Conservation (phyloP, 1,139 yeast genomes). For the Pichia inconspicua region DNA sequence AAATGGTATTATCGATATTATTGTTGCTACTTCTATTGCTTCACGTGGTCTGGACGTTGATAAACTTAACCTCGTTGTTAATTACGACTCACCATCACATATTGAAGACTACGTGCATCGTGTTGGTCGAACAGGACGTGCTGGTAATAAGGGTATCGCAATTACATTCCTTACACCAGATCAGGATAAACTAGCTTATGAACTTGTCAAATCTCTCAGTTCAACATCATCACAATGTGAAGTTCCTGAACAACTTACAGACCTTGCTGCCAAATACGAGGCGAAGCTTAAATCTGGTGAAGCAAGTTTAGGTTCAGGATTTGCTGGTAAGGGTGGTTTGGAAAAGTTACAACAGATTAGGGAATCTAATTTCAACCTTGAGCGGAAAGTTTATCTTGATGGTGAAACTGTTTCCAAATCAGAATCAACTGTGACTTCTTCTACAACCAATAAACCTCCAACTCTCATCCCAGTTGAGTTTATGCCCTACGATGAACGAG, state of each 20-base stretch:
- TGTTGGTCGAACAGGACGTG: slow-evolving; percentile 95
- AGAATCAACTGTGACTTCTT: neutral
- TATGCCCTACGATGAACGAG: slow-evolving; percentile 50
- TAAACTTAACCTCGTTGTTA: slow-evolving; percentile 68
- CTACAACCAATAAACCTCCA: slow-evolving; percentile 3
- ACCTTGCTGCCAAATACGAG: slow-evolving; percentile 50
- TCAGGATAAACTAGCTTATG: slow-evolving; percentile 66
- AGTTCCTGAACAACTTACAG: slow-evolving; percentile 45
- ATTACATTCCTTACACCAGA: slow-evolving; percentile 58
- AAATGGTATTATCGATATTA: slow-evolving; percentile 48
- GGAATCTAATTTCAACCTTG: slow-evolving; percentile 34
- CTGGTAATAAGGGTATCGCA: slow-evolving; percentile 73
- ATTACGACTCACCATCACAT: slow-evolving; percentile 85
- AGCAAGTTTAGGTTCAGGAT: slow-evolving; percentile 65
- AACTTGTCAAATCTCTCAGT: slow-evolving; percentile 52
- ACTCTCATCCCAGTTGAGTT: slow-evolving; percentile 29
- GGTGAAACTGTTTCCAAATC: slow-evolving; percentile 18
- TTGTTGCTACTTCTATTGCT: slow-evolving; percentile 89
- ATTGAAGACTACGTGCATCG: slow-evolving; percentile 95
- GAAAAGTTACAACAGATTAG: slow-evolving; percentile 70
- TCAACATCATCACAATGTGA: slow-evolving; percentile 31
- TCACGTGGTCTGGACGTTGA: slow-evolving; percentile 94
- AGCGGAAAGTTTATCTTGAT: slow-evolving; percentile 27
- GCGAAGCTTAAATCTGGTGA: slow-evolving; percentile 62
- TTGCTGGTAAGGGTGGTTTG: slow-evolving; percentile 81